Evolutionary conservation across 352 stramenopile species (phyloP).

Genomic region (Phytophthora cajani): DNA sequence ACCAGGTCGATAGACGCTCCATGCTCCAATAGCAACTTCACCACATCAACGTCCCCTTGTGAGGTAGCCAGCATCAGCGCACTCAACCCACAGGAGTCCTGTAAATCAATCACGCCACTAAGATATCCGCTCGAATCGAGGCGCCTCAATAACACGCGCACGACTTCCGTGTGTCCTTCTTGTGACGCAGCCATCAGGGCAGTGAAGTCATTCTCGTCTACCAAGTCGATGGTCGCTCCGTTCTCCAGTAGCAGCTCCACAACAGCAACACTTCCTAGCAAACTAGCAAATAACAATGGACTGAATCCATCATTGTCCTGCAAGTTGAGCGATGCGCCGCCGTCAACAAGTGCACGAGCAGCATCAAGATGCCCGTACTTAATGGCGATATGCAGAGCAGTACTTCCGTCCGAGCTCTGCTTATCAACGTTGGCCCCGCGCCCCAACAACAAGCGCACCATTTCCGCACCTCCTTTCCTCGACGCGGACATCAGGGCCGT

Average conservation of each 20-base stretch:
- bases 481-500: background rate
- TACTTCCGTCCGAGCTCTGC: background rate
- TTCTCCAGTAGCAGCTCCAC: background rate
- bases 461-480: background rate
- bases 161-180: background rate
- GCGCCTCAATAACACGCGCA: background rate
- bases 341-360: background rate
- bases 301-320: background rate
- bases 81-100: background rate
- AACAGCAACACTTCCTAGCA: background rate
- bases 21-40: background rate
- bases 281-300: background rate
- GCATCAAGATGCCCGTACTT: background rate
- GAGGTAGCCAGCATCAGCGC: background rate
- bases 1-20: conserved; percentile 11
- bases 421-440: background rate
- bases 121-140: background rate
- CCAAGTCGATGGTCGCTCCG: background rate
- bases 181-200: background rate
- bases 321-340: background rate
- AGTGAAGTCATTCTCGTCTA: background rate
- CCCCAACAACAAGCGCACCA: background rate
- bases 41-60: background rate
- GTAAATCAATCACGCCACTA: background rate
- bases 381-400: background rate